A percentile compares a stretch with the other conserved stretches of the same genome.
Conservation (phyloP, 352 stramenopile species). For the Phytophthora hybrid region DNA sequence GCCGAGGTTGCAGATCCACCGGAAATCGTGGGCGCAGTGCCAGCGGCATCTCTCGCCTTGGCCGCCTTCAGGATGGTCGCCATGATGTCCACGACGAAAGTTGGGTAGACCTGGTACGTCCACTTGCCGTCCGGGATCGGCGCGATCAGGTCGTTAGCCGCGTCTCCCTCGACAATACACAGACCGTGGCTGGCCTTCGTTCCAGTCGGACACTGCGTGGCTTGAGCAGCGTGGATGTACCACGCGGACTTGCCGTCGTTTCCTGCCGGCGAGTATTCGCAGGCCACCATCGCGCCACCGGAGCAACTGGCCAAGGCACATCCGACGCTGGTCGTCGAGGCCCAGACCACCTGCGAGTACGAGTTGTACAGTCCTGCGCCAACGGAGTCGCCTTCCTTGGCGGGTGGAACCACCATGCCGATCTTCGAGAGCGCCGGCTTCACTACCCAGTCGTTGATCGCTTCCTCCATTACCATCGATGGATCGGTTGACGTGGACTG, state of each 20-base stretch:
- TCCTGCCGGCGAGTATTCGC: conserved; percentile 66
- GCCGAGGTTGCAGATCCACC: background rate
- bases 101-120: conserved; percentile 62
- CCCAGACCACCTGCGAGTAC: conserved; percentile 82
- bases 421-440: conserved; percentile 45
- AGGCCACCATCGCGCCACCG: conserved; percentile 56
- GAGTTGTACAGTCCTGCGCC: conserved; percentile 73
- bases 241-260: conserved; percentile 65
- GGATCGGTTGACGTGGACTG: conserved; percentile 40
- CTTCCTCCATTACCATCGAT: conserved; percentile 56
- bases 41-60: conserved; percentile 34
- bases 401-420: conserved; percentile 32
- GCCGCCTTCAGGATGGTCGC: conserved; percentile 49
- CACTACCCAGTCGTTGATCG: conserved; percentile 66
- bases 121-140: conserved; percentile 61
- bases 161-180: conserved; percentile 62
- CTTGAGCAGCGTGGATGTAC: conserved; percentile 62
- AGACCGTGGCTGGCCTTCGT: conserved; percentile 52
- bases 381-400: conserved; percentile 49
- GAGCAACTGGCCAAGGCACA: conserved; percentile 66
- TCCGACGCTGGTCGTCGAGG: conserved; percentile 66
- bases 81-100: conserved; percentile 61
- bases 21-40: background rate
- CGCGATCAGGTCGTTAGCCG: conserved; percentile 62
- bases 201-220: conserved; percentile 53